Evolutionary conservation across 2,329 filamentous ascomycete species (phyloP), one percentile per base, ranked within the genome.

Genomic region (Exophiala phaeomuriformis): DNA sequence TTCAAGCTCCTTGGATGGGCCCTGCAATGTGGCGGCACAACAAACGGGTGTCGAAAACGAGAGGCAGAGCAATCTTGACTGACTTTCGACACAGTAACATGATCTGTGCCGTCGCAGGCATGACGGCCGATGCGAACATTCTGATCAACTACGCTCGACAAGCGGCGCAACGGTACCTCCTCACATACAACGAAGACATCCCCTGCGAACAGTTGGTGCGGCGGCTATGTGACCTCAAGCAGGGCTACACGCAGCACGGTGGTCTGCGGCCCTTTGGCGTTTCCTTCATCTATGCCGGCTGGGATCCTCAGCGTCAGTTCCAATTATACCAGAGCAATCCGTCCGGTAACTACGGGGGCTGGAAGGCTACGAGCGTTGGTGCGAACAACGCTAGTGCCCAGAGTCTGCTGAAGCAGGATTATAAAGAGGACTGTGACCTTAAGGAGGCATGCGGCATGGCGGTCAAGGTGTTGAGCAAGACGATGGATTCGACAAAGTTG

Each of bases 111-210:
- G 93, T 98, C 56, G 93, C 93, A 66, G 93, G 93, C 69, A 97
- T 98, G 91, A 98, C 90, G 43, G 93, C 93, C 68, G 93, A 98
- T 70, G 93, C 93, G 72, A 98, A 98, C 78, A 98, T 98, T 73
- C 89, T 98, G 71, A 98, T 98, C 83, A 98, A 98, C 80, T 96
- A 94, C 75, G 94, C 93, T 70, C 90, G 93, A 65, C 89, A 95
- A 81, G 87, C 88, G 66, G 93, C 93, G 65, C 93, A 98, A 77
- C 84, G 86, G 69, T 97, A 98, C 76, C 91, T 98, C 71, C 83
- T 95, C 63, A 98, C 91, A 66, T 98, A 98, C 81, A 95, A 97
- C 78, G 90, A 96, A 85, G 93, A 98, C 70, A 98, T 98, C 62
- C 93, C 93, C 55, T 98, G 93, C 77, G 93, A 98, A 73, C 93